phyloP scores from a whole-genome alignment of 1,284 basidiomycete species.

The Xerocomus minutiporus region DNA sequence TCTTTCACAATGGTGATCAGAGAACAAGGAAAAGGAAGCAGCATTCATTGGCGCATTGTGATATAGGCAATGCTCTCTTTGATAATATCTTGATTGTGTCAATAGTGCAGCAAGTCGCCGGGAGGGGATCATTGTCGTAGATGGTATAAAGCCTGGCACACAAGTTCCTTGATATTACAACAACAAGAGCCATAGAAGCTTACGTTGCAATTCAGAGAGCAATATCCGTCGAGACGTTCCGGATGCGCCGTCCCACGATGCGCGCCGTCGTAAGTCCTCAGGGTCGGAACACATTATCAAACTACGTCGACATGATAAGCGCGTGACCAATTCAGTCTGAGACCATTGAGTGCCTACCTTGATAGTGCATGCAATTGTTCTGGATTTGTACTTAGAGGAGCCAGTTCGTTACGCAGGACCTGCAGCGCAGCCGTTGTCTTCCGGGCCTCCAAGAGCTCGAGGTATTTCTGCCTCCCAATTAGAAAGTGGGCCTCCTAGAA shows the following conservation, averaged over 20 bases:
- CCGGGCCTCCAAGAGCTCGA: slow-evolving; percentile 86
- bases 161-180: background rate
- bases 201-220: slow-evolving; percentile 81
- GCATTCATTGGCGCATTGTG: slow-evolving; percentile 64
- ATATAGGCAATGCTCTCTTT: slow-evolving; percentile 76
- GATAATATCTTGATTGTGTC: slow-evolving; percentile 79
- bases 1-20: slow-evolving; percentile 80
- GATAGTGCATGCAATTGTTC: slow-evolving; percentile 82
- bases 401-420: slow-evolving; percentile 84
- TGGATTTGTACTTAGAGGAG: slow-evolving; percentile 71
- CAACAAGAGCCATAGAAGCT: slow-evolving; percentile 23
- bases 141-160: slow-evolving; percentile 74
- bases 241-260: slow-evolving; percentile 86
- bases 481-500: slow-evolving; percentile 77
- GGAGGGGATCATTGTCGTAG: slow-evolving; percentile 89
- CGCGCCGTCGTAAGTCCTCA: slow-evolving; percentile 77
- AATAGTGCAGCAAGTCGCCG: slow-evolving; percentile 82
- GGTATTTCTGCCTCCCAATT: slow-evolving; percentile 92
- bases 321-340: background rate
- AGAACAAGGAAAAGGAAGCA: slow-evolving; percentile 74
- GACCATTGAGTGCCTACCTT: slow-evolving; percentile 48
- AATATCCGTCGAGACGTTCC: slow-evolving; percentile 76
- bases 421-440: slow-evolving; percentile 81
- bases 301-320: slow-evolving; percentile 39
- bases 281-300: slow-evolving; percentile 86